These are phyloP conservation scores for Kuraishia cidri DNA, from an alignment of 805 yeast species.

Conservation along the genomic window DNA sequence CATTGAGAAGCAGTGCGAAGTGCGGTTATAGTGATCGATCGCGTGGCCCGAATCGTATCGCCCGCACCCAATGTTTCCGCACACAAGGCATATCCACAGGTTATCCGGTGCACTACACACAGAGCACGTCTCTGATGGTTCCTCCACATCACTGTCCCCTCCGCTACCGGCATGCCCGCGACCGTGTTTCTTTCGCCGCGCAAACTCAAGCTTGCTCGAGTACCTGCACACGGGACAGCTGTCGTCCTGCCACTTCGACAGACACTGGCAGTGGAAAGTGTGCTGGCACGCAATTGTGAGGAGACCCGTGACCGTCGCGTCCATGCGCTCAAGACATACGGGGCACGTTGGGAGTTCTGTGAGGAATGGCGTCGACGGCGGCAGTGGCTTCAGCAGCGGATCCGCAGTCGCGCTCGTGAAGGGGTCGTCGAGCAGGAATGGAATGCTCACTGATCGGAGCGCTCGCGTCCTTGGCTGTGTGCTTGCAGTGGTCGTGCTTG, in stretches of 20 bases:
- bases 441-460: too few species aligned
- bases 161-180: neutral
- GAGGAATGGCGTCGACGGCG: slow-evolving; percentile 8
- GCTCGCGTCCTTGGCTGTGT: too few species aligned
- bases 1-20: slow-evolving; percentile 89
- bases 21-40: slow-evolving; percentile 64
- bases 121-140: slow-evolving; percentile 34
- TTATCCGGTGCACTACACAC: slow-evolving; percentile 52
- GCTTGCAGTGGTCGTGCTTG: too few species aligned
- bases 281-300: slow-evolving; percentile 89
- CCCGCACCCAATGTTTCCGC: slow-evolving; percentile 92
- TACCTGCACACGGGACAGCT: slow-evolving; percentile 89
- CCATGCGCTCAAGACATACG: slow-evolving; percentile 86
- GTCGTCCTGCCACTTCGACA: slow-evolving; percentile 84
- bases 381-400: slow-evolving; percentile 6
- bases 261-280: slow-evolving; percentile 84
- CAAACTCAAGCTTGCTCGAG: slow-evolving; percentile 27
- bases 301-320: slow-evolving; percentile 68
- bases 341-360: slow-evolving; percentile 85
- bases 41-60: slow-evolving; percentile 84
- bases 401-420: neutral
- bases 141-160: slow-evolving; percentile 9
- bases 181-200: too few species aligned
- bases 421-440: slow-evolving; percentile 39
- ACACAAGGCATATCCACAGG: slow-evolving; percentile 82